Percentiles rank a stretch among this genome's conserved stretches.
Evolutionary conservation across 768 basidiomycete genomes (phyloP).

Genomic region (Glaciozyma martinii): DNA sequence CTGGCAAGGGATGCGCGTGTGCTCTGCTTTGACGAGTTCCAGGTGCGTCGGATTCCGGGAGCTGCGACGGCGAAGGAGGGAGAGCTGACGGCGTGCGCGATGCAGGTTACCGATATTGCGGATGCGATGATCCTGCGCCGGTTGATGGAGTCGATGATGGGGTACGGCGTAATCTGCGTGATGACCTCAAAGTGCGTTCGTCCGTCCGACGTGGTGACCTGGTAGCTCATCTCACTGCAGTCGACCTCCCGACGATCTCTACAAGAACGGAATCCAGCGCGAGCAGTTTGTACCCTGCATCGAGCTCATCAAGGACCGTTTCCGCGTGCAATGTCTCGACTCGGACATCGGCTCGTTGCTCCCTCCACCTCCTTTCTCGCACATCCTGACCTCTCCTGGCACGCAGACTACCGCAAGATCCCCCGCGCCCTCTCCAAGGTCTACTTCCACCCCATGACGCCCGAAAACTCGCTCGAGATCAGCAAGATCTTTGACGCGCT

Average conservation of each 20-base stretch:
- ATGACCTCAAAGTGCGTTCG: conserved; percentile 86
- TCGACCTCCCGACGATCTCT: conserved; percentile 92
- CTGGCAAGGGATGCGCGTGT: neutral
- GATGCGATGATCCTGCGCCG: conserved; percentile 96
- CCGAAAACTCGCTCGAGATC: conserved; percentile 59
- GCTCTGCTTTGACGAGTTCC: conserved; percentile 96
- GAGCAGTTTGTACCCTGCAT: conserved; percentile 91
- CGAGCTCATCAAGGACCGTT: conserved; percentile 75
- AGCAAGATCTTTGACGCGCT: conserved; percentile 73
- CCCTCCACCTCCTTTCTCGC: neutral
- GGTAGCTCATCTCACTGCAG: conserved; percentile 42
- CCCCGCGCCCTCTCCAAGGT: conserved; percentile 88
- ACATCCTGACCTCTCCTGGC: neutral
- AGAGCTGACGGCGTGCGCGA: neutral
- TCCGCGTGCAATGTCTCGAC: conserved; percentile 83
- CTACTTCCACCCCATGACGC: conserved; percentile 73
- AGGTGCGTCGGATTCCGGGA: conserved; percentile 44
- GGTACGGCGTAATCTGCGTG: conserved; percentile 82
- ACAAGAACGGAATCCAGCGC: conserved; percentile 97
- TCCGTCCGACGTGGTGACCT: neutral
- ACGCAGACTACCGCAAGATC: conserved; percentile 81
- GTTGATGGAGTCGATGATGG: conserved; percentile 73
- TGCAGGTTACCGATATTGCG: conserved; percentile 86
- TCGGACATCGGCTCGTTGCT: conserved; percentile 70
- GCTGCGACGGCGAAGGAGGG: conserved; percentile 1